Conservation (phyloP, 345 rosid genomes). For the Limnanthes douglasii region DNA sequence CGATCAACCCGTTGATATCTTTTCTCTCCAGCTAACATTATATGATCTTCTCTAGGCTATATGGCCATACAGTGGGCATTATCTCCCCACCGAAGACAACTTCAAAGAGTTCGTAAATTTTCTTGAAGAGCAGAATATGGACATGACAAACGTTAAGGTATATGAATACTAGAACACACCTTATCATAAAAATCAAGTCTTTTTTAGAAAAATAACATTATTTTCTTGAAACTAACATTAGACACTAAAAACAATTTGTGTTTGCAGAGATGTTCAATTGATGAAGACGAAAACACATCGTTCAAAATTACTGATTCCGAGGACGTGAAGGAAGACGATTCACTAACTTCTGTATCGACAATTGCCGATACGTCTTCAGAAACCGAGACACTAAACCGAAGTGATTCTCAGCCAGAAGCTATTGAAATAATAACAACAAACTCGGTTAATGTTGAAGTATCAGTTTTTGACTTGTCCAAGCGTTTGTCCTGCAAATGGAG, state of each 20-base stretch:
- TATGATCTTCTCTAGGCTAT: conserved; percentile 28
- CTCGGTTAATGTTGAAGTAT: conserved; percentile 16
- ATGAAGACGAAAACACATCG: conserved; percentile 30
- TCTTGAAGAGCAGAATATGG: conserved; percentile 39
- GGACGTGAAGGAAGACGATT: conserved; percentile 7
- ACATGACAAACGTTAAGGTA: conserved; percentile 49
- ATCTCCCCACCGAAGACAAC: conserved; percentile 52
- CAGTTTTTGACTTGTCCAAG: conserved; percentile 21
- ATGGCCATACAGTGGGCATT: conserved; percentile 70
- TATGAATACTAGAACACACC: too few relatives aligned
- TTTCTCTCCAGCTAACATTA: too few relatives aligned
- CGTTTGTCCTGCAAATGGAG: conserved; percentile 58
- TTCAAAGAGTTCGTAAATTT: conserved; percentile 37
- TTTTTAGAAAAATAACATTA: too few relatives aligned
- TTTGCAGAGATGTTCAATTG: conserved; percentile 33
- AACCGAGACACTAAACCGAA: not conserved
- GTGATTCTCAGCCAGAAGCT: conserved; percentile 2
- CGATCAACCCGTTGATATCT: too few relatives aligned
- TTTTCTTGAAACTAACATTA: too few relatives aligned
- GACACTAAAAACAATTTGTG: too few relatives aligned
- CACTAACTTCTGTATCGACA: too few relatives aligned
- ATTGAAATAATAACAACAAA: not conserved
- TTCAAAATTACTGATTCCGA: conserved; percentile 11
- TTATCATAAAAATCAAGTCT: not conserved
- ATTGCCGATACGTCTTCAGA: conserved; percentile 7